Conservation (phyloP, 1,139 yeast species). For the Meyerozyma carpophila region DNA sequence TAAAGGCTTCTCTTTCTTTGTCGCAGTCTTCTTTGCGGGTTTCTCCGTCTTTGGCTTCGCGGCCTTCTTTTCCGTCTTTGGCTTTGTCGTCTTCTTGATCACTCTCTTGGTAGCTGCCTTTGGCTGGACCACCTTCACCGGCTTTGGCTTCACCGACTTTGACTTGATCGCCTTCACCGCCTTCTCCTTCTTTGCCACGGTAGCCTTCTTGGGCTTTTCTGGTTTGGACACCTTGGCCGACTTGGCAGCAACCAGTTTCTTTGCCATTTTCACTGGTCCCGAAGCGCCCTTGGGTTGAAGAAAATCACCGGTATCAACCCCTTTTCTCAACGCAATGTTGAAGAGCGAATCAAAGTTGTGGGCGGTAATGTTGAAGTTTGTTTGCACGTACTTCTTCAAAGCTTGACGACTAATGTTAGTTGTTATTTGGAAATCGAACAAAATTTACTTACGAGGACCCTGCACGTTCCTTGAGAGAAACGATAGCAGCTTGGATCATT, state of each 20-base stretch:
- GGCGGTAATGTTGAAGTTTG: constrained; percentile 55
- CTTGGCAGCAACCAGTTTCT: constrained; percentile 29
- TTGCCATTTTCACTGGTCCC: constrained; percentile 63
- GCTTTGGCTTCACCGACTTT: constrained; percentile 7
- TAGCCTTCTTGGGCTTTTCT: constrained; percentile 13
- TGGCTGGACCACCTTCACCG: constrained; percentile 2
- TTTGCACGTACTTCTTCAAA: constrained; percentile 64
- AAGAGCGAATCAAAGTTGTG: constrained; percentile 69
- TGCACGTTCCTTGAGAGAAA: constrained; percentile 69
- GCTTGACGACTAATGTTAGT: constrained; percentile 53
- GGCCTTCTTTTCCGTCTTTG: constrained; percentile 5
- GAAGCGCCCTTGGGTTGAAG: constrained; percentile 86
- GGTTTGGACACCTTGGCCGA: constrained; percentile 17
- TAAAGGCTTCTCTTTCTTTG: constrained; percentile 12
- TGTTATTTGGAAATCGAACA: constrained; percentile 2
- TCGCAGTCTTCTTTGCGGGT: constrained; percentile 4
- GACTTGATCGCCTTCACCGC: constrained; percentile 3
- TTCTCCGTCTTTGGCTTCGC: constrained; percentile 8
- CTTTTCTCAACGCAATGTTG: constrained; percentile 75
- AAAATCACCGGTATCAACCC: constrained; percentile 73
- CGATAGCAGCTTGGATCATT: constrained; percentile 71
- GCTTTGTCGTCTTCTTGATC: constrained; percentile 9
- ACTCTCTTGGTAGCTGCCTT: constrained; percentile 7
- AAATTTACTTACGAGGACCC: constrained; percentile 61
- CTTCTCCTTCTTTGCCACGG: constrained; percentile 7